Percentiles rank a stretch among this genome's conserved stretches.
Evolutionary conservation across 2,329 filamentous ascomycete species (phyloP).

Genomic region (Cytospora schulzeri): DNA sequence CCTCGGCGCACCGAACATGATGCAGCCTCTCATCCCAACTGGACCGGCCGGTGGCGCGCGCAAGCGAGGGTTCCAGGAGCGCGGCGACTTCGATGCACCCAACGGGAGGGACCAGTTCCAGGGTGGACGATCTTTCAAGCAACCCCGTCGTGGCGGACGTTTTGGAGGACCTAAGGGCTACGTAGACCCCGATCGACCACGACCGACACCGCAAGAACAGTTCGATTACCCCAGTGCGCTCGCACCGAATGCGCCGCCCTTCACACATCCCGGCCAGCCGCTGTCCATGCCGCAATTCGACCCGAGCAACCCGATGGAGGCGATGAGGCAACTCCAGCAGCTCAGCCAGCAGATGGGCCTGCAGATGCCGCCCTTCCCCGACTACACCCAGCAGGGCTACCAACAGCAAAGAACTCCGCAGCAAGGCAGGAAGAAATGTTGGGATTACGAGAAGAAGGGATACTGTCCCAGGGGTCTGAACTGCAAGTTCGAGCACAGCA

Average conservation of each 20-base stretch:
- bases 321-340: conserved; percentile 64
- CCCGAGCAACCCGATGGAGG: conserved; percentile 61
- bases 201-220: conserved; percentile 33
- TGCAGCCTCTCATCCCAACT: conserved; percentile 13
- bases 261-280: conserved; percentile 30
- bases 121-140: conserved; percentile 57
- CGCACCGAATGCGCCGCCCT: conserved; percentile 27
- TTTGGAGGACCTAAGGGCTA: conserved; percentile 25
- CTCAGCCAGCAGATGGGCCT: conserved; percentile 60
- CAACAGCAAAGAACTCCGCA: conserved; percentile 30
- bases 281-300: conserved; percentile 54
- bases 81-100: conserved; percentile 43
- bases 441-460: conserved; percentile 73
- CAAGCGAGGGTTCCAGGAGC: conserved; percentile 61
- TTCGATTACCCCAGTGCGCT: conserved; percentile 17
- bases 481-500: conserved; percentile 71
- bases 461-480: conserved; percentile 68
- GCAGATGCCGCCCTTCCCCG: conserved; percentile 46
- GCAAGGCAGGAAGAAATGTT: conserved; percentile 53
- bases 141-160: conserved; percentile 55
- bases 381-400: conserved; percentile 32
- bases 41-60: conserved; percentile 35
- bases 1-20: neutral
- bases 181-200: conserved; percentile 25
- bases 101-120: conserved; percentile 35